phyloP scores from a whole-genome alignment of 257 asterid genomes.

The Scutellaria minor region DNA sequence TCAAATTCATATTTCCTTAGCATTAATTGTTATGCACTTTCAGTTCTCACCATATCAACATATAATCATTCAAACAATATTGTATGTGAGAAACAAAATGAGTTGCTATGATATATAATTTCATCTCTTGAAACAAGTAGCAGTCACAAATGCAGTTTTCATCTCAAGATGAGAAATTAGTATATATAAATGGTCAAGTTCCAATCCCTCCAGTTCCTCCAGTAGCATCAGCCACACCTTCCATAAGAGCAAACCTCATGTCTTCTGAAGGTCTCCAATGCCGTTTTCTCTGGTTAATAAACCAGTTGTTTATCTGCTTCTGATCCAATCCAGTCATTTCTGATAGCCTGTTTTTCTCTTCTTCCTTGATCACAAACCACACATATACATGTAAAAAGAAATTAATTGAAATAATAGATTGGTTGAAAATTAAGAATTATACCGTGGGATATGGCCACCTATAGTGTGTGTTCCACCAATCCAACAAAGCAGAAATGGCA shows the following conservation, averaged over 20 bases:
- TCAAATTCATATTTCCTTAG: too few relatives aligned
- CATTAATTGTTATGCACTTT: too few relatives aligned
- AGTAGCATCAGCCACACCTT: slow-evolving; percentile 50
- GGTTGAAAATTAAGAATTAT: slow-evolving; percentile 11
- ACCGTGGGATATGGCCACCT: slow-evolving; percentile 98
- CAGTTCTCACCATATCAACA: too few relatives aligned
- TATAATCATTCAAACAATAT: too few relatives aligned
- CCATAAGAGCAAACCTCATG: slow-evolving; percentile 75
- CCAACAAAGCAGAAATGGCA: slow-evolving; percentile 60
- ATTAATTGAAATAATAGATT: background rate
- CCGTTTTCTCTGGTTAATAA: slow-evolving; percentile 84
- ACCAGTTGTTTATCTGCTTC: slow-evolving; percentile 92
- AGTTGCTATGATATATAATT: too few relatives aligned
- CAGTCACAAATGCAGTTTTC: too few relatives aligned
- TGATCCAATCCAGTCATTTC: slow-evolving; percentile 68
- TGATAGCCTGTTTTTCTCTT: slow-evolving; percentile 68
- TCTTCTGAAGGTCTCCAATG: slow-evolving; percentile 87
- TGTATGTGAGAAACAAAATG: too few relatives aligned
- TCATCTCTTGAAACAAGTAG: too few relatives aligned
- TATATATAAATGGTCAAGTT: background rate
- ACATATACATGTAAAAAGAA: background rate
- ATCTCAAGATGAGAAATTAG: too few relatives aligned
- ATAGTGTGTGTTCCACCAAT: slow-evolving; percentile 85
- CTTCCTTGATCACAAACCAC: slow-evolving; percentile 61
- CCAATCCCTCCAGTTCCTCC: slow-evolving; percentile 11